These are phyloP conservation scores for Catunica adiposa DNA, from an alignment of 2,329 filamentous ascomycete species.

Conservation along the genomic window DNA sequence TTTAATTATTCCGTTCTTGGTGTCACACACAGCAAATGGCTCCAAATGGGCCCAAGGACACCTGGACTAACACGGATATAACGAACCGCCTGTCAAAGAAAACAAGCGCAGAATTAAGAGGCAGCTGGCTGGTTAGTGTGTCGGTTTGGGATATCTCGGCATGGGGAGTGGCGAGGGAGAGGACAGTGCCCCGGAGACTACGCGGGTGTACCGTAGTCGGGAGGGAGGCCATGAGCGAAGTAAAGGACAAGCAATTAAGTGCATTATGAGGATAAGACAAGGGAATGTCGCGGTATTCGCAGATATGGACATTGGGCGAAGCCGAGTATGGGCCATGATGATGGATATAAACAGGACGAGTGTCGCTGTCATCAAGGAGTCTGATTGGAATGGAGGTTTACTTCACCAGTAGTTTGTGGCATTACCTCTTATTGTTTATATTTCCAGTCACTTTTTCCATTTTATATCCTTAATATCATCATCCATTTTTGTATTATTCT, in stretches of 20 bases:
- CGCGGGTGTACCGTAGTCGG: too few species aligned
- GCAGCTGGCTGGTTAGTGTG: background rate
- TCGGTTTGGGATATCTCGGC: background rate
- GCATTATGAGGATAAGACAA: background rate
- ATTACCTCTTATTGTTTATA: background rate
- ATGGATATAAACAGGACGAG: constrained; percentile 1
- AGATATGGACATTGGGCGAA: background rate
- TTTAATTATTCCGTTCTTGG: background rate
- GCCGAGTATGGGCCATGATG: background rate
- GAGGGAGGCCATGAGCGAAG: background rate
- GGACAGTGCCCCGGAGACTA: too few species aligned
- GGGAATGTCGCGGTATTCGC: background rate
- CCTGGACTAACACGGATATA: background rate
- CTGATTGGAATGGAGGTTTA: too few species aligned
- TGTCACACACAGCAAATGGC: background rate
- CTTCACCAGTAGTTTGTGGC: background rate
- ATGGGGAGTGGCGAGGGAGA: too few species aligned
- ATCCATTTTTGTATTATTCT: too few species aligned
- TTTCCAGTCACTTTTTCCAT: too few species aligned
- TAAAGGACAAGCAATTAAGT: background rate
- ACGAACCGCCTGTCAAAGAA: background rate
- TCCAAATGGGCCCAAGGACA: background rate
- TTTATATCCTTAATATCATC: too few species aligned
- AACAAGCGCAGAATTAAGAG: background rate
- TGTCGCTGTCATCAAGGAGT: background rate